These are phyloP conservation scores for Cryptococcus floricola DNA, from an alignment of 1,284 basidiomycete genomes.

Conservation along the genomic window DNA sequence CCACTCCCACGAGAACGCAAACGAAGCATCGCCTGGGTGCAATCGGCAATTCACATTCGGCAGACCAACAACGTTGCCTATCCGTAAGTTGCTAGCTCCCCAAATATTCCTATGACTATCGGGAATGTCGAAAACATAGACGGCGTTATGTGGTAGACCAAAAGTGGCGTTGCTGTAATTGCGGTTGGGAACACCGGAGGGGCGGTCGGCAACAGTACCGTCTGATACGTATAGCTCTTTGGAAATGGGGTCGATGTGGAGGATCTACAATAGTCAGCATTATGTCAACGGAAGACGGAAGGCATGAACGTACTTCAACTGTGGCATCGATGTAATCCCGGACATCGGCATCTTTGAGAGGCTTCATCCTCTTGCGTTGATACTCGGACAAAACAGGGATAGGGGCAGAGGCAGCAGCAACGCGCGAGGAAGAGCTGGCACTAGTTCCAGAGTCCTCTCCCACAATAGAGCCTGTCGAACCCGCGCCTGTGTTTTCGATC, in stretches of 20 bases:
- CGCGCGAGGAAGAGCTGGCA: no score
- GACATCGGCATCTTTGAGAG: constrained; percentile 2
- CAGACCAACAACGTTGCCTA: constrained; percentile 26
- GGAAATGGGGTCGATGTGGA: neutral
- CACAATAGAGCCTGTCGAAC: no score
- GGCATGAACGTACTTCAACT: constrained; percentile 24
- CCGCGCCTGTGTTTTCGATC: no score
- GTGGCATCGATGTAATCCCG: constrained; percentile 18
- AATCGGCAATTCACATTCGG: constrained; percentile 17
- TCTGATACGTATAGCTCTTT: constrained; percentile 36
- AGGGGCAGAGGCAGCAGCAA: neutral
- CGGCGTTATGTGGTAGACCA: constrained; percentile 11
- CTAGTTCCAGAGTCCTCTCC: no score
- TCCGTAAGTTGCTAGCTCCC: constrained; percentile 2
- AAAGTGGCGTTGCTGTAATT: constrained; percentile 27
- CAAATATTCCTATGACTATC: constrained; percentile 2
- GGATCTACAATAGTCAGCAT: neutral
- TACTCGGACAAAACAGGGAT: neutral
- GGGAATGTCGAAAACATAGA: constrained; percentile 20
- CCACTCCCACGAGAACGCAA: constrained; percentile 31
- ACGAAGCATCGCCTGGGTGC: constrained; percentile 13
- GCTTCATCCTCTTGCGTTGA: neutral
- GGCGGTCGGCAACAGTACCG: constrained; percentile 19
- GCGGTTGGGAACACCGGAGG: constrained; percentile 1
- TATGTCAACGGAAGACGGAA: neutral